Base-by-base conservation (phyloP, 768 basidiomycete species). In the Lactarius hengduanensis region DNA sequence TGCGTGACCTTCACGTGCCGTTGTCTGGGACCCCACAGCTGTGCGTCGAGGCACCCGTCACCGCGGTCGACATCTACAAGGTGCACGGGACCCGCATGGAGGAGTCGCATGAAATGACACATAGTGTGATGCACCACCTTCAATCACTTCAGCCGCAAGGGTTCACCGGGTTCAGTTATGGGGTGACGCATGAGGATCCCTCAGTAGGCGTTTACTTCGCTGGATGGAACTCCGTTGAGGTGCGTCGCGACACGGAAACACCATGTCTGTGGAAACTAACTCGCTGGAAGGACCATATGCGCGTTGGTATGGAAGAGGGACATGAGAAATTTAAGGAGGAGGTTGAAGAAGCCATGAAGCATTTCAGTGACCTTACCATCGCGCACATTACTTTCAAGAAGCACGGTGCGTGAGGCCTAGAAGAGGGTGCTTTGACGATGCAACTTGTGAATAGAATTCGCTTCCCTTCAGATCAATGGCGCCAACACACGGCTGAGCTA, bases 201-300 rank as follows among this genome's bases (percentile, higher is more conserved):
- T 34, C 57, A 4, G 34, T 22, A 30, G 65, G 65, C 18, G 26
- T 59, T 6, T 45, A 58, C 22, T 0, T 63, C 26, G 22, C 6
- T 4, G 65, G 65, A 20, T 66, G 65, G 65, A 41, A 20, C 4
- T n/a, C 30, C 5, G 26, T 63, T 22, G 65, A 66, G 65, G 65
- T 66, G 1, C 56, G 56, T 62, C 22, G 26, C 15, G 13, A 28
- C 4, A 22, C 6, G 15, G 50, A 16, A 28, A 22, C 26, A 2
- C 13, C 13, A 28, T 13, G 13, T 22, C 13, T n/a, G 2, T 26
- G 22, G 11, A 53, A 53, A 26, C 50, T 26, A 26, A 53, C 26
- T 5, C 15, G 6, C 50, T 26, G 11, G 13, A 26, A 26, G 26
- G 22, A 26, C 5, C 50, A 53, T 28, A 26, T 53, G 26, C 5